Evolutionary conservation across 768 basidiomycete genomes (phyloP).

Genomic region (Russula sp.): DNA sequence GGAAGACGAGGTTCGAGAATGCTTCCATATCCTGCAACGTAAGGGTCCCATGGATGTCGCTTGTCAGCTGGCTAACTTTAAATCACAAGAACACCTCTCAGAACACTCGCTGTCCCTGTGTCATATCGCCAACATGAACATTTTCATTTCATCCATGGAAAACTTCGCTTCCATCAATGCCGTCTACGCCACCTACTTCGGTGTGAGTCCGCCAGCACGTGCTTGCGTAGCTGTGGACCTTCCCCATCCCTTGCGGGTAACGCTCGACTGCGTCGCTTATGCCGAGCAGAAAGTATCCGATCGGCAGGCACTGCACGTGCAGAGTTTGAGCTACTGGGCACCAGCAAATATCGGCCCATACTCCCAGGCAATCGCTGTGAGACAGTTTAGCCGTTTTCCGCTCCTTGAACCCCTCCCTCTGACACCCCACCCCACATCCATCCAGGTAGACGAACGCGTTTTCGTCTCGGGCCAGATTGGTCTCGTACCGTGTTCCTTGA

Average conservation of each 20-base stretch:
- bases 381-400: conserved; percentile 24
- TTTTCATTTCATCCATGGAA: conserved; percentile 78
- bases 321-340: conserved; percentile 96
- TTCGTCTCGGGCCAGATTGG: conserved; percentile 96
- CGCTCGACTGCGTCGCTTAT: conserved; percentile 81
- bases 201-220: conserved; percentile 85
- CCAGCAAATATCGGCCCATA: conserved; percentile 99
- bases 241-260: conserved; percentile 47
- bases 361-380: conserved; percentile 83
- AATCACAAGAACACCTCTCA: conserved; percentile 46
- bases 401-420: background rate
- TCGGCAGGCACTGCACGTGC: conserved; percentile 84
- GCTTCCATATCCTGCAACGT: conserved; percentile 67
- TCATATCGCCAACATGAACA: conserved; percentile 69
- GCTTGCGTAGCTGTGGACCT: conserved; percentile 88
- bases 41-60: conserved; percentile 16
- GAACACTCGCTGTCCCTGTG: conserved; percentile 45
- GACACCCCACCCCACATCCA: background rate
- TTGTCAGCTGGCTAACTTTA: background rate
- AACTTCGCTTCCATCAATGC: conserved; percentile 73
- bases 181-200: conserved; percentile 78
- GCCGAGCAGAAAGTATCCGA: conserved; percentile 34
- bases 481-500: conserved; percentile 67
- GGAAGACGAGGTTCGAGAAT: conserved; percentile 64
- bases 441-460: conserved; percentile 65